Evolutionary conservation across 495 filamentous ascomycete species (phyloP), one percentile per base, ranked within the genome.

Genomic region (Podospora pseudoanserina): DNA sequence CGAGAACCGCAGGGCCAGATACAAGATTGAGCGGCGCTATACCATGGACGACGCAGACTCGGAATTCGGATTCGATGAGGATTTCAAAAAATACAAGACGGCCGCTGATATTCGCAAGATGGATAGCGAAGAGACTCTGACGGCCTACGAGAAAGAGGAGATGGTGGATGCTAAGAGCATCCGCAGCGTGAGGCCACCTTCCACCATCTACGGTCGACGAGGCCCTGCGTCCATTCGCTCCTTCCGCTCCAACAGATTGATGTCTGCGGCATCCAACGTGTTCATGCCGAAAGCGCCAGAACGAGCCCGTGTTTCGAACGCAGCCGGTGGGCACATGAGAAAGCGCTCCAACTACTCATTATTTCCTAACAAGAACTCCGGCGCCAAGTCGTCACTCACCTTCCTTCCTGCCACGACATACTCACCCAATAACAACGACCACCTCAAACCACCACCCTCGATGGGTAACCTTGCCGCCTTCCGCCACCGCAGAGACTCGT

Each of bases 391-490:
- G 20, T 79, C 80, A 11, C 67, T 76, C 64, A 67, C 76, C 18
- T 70, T 80, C 54, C 60, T 83, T 49, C 79, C 80, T 23, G 71
- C 81, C 26, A 83, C 81, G 1, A 77, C 80, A 15, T 83, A 84
- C 65, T 74, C 74, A 23, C 79, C 80, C 6, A 32, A 65, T 39
- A 71, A 71, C 7, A 39, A 67, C 39, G 72, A 71, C 30, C 63
- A 63, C 49, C 76, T 84, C 60, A 78, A 77, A 55, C 82, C 81
- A 1, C 82, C 82, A 2, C 82, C 79, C 4, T 76, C 79, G 2
- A 76, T 82, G 67, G 72, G 70, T 16, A 73, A 70, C 58, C 73
- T 74, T 62, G 73, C 67, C 54, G 68, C 64, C 54, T 68, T 70
- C 20, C 75, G 77, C 18, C 81, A 83, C 68, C 74, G 72, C 7